Evolutionary conservation across 768 basidiomycete genomes (phyloP).

Genomic region (Aureoboletus auriporus): DNA sequence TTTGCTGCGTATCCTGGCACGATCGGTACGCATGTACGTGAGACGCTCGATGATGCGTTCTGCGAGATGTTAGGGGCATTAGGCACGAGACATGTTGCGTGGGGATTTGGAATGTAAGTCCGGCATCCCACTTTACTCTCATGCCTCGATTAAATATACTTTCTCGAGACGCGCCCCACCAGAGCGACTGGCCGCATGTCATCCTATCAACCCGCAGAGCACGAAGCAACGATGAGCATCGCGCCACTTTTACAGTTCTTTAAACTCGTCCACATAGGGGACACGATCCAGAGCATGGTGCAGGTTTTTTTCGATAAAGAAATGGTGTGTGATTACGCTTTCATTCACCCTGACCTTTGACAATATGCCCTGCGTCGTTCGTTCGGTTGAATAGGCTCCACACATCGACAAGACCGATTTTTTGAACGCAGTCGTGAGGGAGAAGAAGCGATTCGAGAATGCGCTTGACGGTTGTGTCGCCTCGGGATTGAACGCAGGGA

Average conservation of each 20-base stretch:
- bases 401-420: conserved; percentile 95
- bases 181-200: conserved; percentile 91
- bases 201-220: conserved; percentile 85
- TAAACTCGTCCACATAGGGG: conserved; percentile 93
- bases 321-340: conserved; percentile 46
- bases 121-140: neutral
- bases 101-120: conserved; percentile 75
- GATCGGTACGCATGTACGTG: conserved; percentile 82
- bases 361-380: too few relatives aligned
- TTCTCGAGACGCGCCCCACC: neutral
- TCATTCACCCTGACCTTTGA: neutral
- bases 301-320: conserved; percentile 99
- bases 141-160: too few relatives aligned
- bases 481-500: conserved; percentile 89
- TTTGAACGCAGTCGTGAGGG: conserved; percentile 85
- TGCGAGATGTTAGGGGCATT: conserved; percentile 77
- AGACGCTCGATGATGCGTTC: conserved; percentile 93
- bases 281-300: conserved; percentile 96
- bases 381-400: conserved; percentile 46
- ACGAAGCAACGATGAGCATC: conserved; percentile 74
- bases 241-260: conserved; percentile 96
- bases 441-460: conserved; percentile 96
- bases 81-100: conserved; percentile 71
- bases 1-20: conserved; percentile 85
- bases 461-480: conserved; percentile 92